Conservation (phyloP, 441 rosid genomes). For the Bocquillonia castaneifolia region DNA sequence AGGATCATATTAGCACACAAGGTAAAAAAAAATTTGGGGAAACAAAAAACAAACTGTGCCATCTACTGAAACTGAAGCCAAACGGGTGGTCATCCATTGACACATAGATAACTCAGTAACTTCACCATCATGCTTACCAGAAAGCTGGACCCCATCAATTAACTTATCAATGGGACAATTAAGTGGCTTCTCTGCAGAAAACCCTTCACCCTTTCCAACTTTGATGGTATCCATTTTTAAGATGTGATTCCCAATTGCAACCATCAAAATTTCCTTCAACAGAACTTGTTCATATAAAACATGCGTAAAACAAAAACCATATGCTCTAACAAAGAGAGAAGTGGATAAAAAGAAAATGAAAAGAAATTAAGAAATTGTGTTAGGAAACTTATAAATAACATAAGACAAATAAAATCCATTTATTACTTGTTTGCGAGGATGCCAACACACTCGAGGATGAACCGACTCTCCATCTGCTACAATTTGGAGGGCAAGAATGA, state of each 20-base stretch:
- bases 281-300: neutral
- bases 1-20: conserved; percentile 9
- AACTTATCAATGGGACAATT: conserved; percentile 30
- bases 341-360: neutral
- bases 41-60: conserved; percentile 61
- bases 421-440: conserved; percentile 81
- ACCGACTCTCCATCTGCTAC: conserved; percentile 48
- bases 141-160: conserved; percentile 51
- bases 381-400: conserved; percentile 6
- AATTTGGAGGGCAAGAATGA: conserved; percentile 64
- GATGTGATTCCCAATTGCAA: conserved; percentile 32
- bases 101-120: conserved; percentile 83
- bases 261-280: conserved; percentile 70
- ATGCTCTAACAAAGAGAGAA: conserved; percentile 6
- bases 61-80: conserved; percentile 78
- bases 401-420: neutral
- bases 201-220: conserved; percentile 53
- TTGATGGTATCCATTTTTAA: conserved; percentile 41
- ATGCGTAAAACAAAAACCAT: conserved; percentile 1
- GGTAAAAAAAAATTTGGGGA: neutral
- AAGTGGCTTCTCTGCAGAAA: conserved; percentile 62
- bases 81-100: conserved; percentile 41
- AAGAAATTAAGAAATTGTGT: neutral
- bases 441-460: conserved; percentile 95
- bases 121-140: conserved; percentile 74